Evolutionary conservation across 2,329 filamentous ascomycete species (phyloP), one percentile per base, ranked within the genome.

Genomic region (Sporothrix pallida): DNA sequence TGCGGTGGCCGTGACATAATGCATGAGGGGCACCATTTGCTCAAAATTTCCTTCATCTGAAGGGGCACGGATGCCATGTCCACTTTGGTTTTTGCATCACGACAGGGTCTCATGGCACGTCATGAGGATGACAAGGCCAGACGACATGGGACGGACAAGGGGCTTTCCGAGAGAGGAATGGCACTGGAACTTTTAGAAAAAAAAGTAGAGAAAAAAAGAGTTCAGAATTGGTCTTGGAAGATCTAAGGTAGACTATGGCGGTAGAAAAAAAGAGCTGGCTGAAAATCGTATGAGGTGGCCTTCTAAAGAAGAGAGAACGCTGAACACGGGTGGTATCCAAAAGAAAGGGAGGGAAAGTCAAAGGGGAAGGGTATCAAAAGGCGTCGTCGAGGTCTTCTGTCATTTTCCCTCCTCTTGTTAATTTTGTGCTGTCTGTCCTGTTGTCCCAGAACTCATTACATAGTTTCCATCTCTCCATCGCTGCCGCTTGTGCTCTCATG

Each of bases 81-180:
- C 23, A 70, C 31, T 31, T 10, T 37, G 37, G 9, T 17, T 63
- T 44, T 37, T 17, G 37, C 37, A 44, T 37, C 31, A 37, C 4
- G 31, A 37, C 31, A 44, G 8, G 31, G 15, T n/a, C 23, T 23
- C n/a, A 12, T 20, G 20, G 31, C 60, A 20, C 60, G 37, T 12
- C 37, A 23, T 44, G 37, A 44, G 8, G 17, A 23, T 26, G 17
- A 17, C 23, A n/a, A 15, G 23, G 13, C 13, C 48, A 56, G 20
- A 54, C n/a, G 5, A 65, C 37, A 62, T 71, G 69, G 44, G 69
- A 62, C 69, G 69, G 69, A 50, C 69, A 60, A 17, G 31, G 20
- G 31, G 68, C 8, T 37, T 9, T n/a, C 17, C 52, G 68, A 15
- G 20, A 1, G 5, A 31, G 5, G 4, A 17, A 1, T 13, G 7